A percentile compares a stretch with the other conserved stretches of the same genome.
Evolutionary conservation across 2,329 filamentous ascomycete species (phyloP).

Genomic region (Fusarium sp.): DNA sequence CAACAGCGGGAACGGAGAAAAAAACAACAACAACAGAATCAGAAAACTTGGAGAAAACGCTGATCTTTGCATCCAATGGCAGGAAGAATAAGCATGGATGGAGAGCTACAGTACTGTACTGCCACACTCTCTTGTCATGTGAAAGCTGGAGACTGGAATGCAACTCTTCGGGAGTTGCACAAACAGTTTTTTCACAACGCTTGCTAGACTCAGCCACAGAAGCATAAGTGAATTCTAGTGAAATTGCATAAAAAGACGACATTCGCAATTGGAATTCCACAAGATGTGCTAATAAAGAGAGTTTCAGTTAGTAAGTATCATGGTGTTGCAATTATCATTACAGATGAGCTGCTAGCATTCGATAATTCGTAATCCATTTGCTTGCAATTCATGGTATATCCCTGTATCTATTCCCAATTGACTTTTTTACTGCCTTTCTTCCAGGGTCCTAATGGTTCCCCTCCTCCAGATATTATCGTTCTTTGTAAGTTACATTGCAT

Average conservation of each 20-base stretch:
- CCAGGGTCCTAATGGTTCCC: conserved; percentile 30
- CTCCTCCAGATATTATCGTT: conserved; percentile 22
- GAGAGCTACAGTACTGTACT: background rate
- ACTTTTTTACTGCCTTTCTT: conserved; percentile 6
- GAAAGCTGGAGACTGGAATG: conserved; percentile 26
- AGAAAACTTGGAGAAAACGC: conserved; percentile 8
- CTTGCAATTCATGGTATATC: conserved; percentile 3
- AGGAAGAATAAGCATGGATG: background rate
- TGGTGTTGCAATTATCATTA: conserved; percentile 5
- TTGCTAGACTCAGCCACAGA: conserved; percentile 11
- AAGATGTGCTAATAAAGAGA: background rate
- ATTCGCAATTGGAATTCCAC: conserved; percentile 6
- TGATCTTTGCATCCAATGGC: conserved; percentile 40
- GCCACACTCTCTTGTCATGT: conserved; percentile 19
- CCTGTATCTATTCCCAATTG: background rate
- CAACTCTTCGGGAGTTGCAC: conserved; percentile 3
- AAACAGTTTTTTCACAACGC: conserved; percentile 20
- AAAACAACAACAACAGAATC: conserved; percentile 1
- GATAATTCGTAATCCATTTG: conserved; percentile 5
- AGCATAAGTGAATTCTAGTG: conserved; percentile 16
- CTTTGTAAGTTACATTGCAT: background rate
- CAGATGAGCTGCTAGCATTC: background rate
- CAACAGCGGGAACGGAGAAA: conserved; percentile 15
- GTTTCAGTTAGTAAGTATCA: background rate
- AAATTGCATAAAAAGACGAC: conserved; percentile 9